These are phyloP conservation scores for Glonium stellatum DNA, from an alignment of 495 filamentous ascomycete species.

Conservation along the genomic window DNA sequence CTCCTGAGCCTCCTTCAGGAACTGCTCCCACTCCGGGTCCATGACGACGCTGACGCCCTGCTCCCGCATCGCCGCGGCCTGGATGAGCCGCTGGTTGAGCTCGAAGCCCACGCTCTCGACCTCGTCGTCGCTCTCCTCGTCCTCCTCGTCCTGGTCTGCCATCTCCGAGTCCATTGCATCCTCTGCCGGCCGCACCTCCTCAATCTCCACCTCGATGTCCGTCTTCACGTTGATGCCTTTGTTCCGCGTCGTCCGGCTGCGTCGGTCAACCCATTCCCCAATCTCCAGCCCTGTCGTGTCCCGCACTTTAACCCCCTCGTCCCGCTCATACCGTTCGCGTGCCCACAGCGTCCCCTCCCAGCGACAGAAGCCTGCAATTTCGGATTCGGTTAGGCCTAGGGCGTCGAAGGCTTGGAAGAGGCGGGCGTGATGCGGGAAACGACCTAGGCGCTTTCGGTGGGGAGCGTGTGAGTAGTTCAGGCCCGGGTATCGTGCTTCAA, in stretches of 20 bases:
- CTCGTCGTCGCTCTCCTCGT: conserved; percentile 55
- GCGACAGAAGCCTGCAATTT: conserved; percentile 72
- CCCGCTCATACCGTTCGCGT: conserved; percentile 73
- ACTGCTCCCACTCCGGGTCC: conserved; percentile 80
- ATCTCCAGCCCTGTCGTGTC: conserved; percentile 76
- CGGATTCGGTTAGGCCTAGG: conserved; percentile 64
- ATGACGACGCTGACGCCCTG: conserved; percentile 57
- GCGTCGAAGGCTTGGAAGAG: conserved; percentile 79
- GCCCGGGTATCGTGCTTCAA: conserved; percentile 85
- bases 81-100: conserved; percentile 65
- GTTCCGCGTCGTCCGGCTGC: neutral
- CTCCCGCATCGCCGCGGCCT: conserved; percentile 56
- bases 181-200: conserved; percentile 12
- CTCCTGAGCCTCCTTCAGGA: conserved; percentile 74
- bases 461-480: conserved; percentile 75
- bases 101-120: conserved; percentile 65
- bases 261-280: conserved; percentile 43
- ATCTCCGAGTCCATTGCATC: conserved; percentile 19
- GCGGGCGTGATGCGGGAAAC: conserved; percentile 71
- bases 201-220: conserved; percentile 27
- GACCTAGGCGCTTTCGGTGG: conserved; percentile 76
- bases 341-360: conserved; percentile 95
- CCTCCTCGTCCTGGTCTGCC: conserved; percentile 13
- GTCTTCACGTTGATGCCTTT: conserved; percentile 29
- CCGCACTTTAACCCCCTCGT: conserved; percentile 61